Percentiles rank a stretch among this genome's conserved stretches.
These are phyloP conservation scores for Xylariaceae sp. DNA, from an alignment of 2,329 filamentous ascomycete species.

Conservation along the genomic window DNA sequence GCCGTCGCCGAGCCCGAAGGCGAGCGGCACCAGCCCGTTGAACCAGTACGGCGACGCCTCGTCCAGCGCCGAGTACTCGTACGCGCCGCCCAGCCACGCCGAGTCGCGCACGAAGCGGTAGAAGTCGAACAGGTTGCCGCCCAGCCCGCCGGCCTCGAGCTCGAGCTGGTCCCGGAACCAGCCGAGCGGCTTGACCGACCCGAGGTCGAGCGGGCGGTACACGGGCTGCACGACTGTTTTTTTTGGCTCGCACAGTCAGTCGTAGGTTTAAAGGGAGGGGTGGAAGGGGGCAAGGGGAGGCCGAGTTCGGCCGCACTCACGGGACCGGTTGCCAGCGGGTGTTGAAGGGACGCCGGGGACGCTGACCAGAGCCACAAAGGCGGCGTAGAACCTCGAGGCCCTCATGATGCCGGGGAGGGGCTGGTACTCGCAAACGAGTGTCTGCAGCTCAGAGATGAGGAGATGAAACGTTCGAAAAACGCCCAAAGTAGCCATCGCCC, in stretches of 20 bases:
- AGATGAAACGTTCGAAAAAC: no score
- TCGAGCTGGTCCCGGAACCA: conserved; percentile 18
- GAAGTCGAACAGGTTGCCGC: conserved; percentile 36
- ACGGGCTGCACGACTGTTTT: conserved; percentile 14
- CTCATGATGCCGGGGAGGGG: no score
- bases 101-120: conserved; percentile 43
- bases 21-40: conserved; percentile 47
- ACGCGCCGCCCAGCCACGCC: conserved; percentile 39
- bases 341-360: no score
- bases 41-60: conserved; percentile 51
- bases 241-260: no score
- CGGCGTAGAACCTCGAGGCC: not conserved
- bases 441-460: not conserved
- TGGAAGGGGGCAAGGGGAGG: no score
- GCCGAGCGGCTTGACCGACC: conserved; percentile 15
- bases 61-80: conserved; percentile 43
- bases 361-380: not conserved
- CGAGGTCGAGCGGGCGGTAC: conserved; percentile 11
- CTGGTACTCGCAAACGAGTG: no score
- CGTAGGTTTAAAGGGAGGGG: no score
- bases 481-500: no score
- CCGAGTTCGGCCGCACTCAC: no score
- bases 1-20: conserved; percentile 38
- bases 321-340: no score
- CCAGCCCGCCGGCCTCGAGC: conserved; percentile 13